Evolutionary conservation across 208 protist genomes (phyloP).

Genomic region (Angomonas ambiguus): DNA sequence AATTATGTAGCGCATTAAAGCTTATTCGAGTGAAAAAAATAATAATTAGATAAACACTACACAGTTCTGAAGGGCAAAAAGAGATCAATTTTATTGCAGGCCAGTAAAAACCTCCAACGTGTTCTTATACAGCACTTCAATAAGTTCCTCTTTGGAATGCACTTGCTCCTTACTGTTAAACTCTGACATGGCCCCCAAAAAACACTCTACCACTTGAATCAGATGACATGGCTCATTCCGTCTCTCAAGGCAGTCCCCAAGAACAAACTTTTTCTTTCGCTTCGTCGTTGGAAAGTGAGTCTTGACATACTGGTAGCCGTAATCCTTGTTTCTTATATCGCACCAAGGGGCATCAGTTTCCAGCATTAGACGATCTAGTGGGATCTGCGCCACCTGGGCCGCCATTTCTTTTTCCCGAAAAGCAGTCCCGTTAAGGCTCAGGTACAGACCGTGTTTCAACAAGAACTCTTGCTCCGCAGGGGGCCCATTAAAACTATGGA

Average conservation of each 20-base stretch:
- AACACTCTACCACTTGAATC: conserved; percentile 73
- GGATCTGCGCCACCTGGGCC: conserved; percentile 68
- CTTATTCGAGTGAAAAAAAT: not conserved
- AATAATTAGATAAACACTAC: not conserved
- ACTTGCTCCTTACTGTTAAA: not conserved
- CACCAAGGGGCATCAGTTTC: conserved; percentile 96
- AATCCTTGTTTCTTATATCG: conserved; percentile 89
- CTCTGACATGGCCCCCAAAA: conserved; percentile 24
- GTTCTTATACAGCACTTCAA: not conserved
- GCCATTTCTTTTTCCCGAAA: conserved; percentile 82
- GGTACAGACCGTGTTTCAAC: conserved; percentile 74
- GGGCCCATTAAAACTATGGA: conserved; percentile 94
- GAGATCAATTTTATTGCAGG: not conserved
- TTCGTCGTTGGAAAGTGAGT: conserved; percentile 29
- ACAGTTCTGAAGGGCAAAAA: too few species aligned
- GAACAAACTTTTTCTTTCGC: conserved; percentile 48
- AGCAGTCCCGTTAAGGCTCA: conserved; percentile 91
- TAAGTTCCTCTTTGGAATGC: not conserved
- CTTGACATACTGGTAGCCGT: conserved; percentile 54
- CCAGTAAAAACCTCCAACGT: not conserved
- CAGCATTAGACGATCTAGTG: conserved; percentile 81
- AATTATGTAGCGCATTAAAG: not conserved
- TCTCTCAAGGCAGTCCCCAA: conserved; percentile 70
- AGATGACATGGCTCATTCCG: conserved; percentile 90
- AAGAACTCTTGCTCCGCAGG: conserved; percentile 72